Evolutionary conservation across 441 rosid species (phyloP), one percentile per base, ranked within the genome.

Genomic region (Erodium texanum): DNA sequence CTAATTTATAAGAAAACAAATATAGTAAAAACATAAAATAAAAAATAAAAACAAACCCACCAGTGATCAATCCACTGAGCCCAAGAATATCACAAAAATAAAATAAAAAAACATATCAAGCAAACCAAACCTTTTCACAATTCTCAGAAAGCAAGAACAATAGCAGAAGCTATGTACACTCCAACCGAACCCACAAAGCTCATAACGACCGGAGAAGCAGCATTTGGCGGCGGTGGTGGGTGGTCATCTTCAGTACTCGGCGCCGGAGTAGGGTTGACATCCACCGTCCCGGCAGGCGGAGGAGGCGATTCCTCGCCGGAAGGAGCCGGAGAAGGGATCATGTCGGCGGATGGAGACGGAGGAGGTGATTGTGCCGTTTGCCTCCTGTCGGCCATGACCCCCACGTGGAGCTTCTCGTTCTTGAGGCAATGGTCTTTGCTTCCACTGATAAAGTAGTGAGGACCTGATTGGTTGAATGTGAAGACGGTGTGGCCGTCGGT

Each of bases 361-460:
- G 93, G 78, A 15, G 85, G 89, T 8, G 71, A 41, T 0, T 24
- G 65, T 24, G 36, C 59, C 1, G 36, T 23, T 66, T 0, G 91
- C 75, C 79, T 82, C 71, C 99, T 80, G 62, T 87, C 83, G 1
- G 97, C 91, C 80, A 94, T 68, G 73, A 94, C 97, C 7, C 81
- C 70, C 0, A 85, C 74, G 15, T 63, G 73, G 19, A 93, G 29
- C 79, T 90, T 93, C 80, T 93, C 84, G 61, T 81, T 82, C 69
- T 87, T 87, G 18, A 68, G 70, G 74, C 98, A 93, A 70, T 84
- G 74, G 16, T 85, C 85, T 80, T 81, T 80, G 74, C 82, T 87
- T 64, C 98, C 97, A 29, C 95, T 90, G 71, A 89, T 89, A 88
- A 90, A 93, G 72, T 87, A 76, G 83, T 68, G 75, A 20, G 92